phyloP scores from a whole-genome alignment of 257 asterid genomes.

The Avicennia marina region DNA sequence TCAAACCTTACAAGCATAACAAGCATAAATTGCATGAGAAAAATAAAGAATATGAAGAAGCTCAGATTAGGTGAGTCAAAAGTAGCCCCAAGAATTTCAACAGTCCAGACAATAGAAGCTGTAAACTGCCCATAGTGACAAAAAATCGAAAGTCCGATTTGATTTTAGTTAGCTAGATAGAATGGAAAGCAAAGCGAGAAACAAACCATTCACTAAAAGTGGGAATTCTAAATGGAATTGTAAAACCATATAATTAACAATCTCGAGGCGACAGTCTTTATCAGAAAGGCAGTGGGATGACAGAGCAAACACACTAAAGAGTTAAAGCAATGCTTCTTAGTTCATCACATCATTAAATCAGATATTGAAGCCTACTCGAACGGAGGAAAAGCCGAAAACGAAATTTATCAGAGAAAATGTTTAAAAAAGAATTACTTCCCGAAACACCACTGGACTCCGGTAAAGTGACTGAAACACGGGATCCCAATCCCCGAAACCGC shows the following conservation, averaged over 20 bases:
- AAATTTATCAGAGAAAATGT: slow-evolving; percentile 20
- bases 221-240: slow-evolving; percentile 14
- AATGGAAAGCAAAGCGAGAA: slow-evolving; percentile 21
- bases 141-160: not conserved
- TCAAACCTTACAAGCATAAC: not conserved
- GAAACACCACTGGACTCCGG: slow-evolving; percentile 6
- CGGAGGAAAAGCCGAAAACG: slow-evolving; percentile 16
- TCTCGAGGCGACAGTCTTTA: slow-evolving; percentile 27
- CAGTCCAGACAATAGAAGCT: slow-evolving; percentile 3
- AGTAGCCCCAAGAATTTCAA: not conserved
- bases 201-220: slow-evolving; percentile 18
- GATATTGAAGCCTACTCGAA: slow-evolving; percentile 20
- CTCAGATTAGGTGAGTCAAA: slow-evolving; percentile 1
- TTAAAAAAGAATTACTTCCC: not conserved
- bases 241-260: slow-evolving; percentile 12
- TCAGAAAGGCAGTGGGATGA: slow-evolving; percentile 22
- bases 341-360: slow-evolving; percentile 22
- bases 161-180: slow-evolving; percentile 19
- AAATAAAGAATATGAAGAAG: not conserved
- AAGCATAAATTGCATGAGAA: not conserved
- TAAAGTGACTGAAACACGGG: slow-evolving; percentile 14
- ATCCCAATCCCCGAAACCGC: not conserved
- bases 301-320: slow-evolving; percentile 15
- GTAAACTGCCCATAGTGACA: slow-evolving; percentile 9
- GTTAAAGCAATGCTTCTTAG: slow-evolving; percentile 20